phyloP scores from a whole-genome alignment of 345 rosid genomes.

The Physaria fendleri region DNA sequence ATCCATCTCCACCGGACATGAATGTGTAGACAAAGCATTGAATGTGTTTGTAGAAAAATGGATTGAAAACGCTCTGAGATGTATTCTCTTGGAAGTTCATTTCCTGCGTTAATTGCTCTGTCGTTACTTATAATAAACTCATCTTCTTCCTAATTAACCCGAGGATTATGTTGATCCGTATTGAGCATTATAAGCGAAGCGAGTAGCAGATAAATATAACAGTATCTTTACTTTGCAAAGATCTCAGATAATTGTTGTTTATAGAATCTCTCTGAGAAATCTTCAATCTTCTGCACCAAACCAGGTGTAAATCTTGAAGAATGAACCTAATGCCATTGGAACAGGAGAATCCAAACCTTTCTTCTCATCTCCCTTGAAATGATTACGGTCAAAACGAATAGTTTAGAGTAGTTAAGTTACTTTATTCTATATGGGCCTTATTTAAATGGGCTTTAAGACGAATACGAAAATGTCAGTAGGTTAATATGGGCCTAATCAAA shows the following conservation, averaged over 20 bases:
- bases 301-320: too few species aligned
- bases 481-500: too few species aligned
- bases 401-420: too few species aligned
- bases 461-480: too few species aligned
- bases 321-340: too few species aligned
- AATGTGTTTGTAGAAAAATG: conserved; percentile 56
- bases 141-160: conserved; percentile 84
- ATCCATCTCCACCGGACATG: conserved; percentile 63
- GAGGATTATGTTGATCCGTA: conserved; percentile 91
- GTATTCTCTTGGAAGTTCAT: conserved; percentile 89
- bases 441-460: too few species aligned
- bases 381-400: too few species aligned
- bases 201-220: conserved; percentile 76
- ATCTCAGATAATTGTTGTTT: conserved; percentile 62
- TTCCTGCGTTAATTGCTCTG: conserved; percentile 74
- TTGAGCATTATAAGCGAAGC: conserved; percentile 92
- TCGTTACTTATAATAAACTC: conserved; percentile 87
- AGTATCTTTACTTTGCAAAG: conserved; percentile 67
- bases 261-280: conserved; percentile 64
- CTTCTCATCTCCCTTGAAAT: too few species aligned
- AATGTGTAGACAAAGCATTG: conserved; percentile 41
- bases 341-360: too few species aligned
- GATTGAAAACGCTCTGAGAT: conserved; percentile 78
- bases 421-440: too few species aligned
- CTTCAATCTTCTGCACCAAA: too few species aligned